Percentiles rank a stretch among this genome's conserved stretches.
Conservation (phyloP, 441 rosid species). For the Gossypium trilobum region DNA sequence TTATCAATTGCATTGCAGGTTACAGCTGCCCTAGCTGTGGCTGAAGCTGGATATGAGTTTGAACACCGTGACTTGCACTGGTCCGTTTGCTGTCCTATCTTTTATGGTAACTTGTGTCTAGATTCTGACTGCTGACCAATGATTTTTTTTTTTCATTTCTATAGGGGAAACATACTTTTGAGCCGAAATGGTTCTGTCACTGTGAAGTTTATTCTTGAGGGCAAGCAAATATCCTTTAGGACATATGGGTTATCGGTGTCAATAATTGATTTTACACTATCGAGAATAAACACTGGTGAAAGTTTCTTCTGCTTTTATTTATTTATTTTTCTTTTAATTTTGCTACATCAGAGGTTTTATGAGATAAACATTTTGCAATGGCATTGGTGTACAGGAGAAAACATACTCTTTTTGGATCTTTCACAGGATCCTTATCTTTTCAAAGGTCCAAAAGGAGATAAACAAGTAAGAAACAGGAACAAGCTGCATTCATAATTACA, state of each 20-base stretch:
- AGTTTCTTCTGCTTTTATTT: background rate
- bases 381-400: slow-evolving; percentile 44
- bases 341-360: slow-evolving; percentile 10
- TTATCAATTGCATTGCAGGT: slow-evolving; percentile 40
- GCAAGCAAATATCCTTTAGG: slow-evolving; percentile 39
- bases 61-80: slow-evolving; percentile 93
- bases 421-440: slow-evolving; percentile 78
- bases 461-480: slow-evolving; percentile 43
- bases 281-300: slow-evolving; percentile 79
- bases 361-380: background rate
- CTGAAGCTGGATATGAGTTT: slow-evolving; percentile 91
- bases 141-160: slow-evolving; percentile 6
- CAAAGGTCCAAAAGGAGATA: slow-evolving; percentile 84
- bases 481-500: background rate
- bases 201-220: slow-evolving; percentile 48
- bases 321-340: background rate
- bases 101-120: background rate
- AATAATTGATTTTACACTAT: slow-evolving; percentile 86
- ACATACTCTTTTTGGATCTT: slow-evolving; percentile 72
- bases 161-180: slow-evolving; percentile 87
- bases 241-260: slow-evolving; percentile 58
- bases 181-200: slow-evolving; percentile 47
- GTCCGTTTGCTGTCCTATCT: slow-evolving; percentile 29
- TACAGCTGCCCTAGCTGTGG: slow-evolving; percentile 73
- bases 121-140: slow-evolving; percentile 11